Evolutionary conservation across 2,329 filamentous ascomycete genomes (phyloP), one percentile per base, ranked within the genome.

Genomic region (Lecanicillium sp.): DNA sequence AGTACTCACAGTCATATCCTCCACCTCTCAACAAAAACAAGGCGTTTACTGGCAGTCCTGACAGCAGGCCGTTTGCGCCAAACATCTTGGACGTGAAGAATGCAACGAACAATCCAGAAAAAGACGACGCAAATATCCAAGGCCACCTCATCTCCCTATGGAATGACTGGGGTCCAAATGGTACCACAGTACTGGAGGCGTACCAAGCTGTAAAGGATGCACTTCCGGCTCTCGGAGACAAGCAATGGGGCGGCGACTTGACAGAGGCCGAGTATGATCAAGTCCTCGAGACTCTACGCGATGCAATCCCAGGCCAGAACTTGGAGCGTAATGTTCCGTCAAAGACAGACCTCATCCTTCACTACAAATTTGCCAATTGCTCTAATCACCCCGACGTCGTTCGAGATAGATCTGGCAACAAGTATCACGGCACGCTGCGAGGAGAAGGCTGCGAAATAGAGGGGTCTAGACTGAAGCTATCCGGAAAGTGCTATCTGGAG

Each of bases 401-500:
- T 12, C 7, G 35, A 15, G 49, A 50, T 20, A 12, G 33, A 12
- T 51, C 49, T 15, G 47, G 49, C 7, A 50, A 51, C 29, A 22
- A 37, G 3, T 49, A 51, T 35, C 43, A 49, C 12, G 44, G 42
- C 11, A 17, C 17, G 17, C 39, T 46, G 7, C 15, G 40, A 29
- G 20, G 30, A 18, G 42, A 33, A 4, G 42, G 39, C 5, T 73
- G 65, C 44, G 41, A 59, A n/a, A 46, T 47, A 2, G 45, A 37
- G 0, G 38, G 56, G 9, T 51, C 48, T 0, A 51, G 55, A 5
- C 42, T 69, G 3, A 35, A 47, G 1, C 46, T 71, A 17, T 49
- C 51, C 3, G 43, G 55, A 1, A 42, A 51, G 2, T 74, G 71
- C 48, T 54, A 55, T 4, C 43, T 75, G 4, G 53, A 44, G 4